Conservation (phyloP, 2,329 filamentous ascomycete species). For the Plenodomus biglobosus region DNA sequence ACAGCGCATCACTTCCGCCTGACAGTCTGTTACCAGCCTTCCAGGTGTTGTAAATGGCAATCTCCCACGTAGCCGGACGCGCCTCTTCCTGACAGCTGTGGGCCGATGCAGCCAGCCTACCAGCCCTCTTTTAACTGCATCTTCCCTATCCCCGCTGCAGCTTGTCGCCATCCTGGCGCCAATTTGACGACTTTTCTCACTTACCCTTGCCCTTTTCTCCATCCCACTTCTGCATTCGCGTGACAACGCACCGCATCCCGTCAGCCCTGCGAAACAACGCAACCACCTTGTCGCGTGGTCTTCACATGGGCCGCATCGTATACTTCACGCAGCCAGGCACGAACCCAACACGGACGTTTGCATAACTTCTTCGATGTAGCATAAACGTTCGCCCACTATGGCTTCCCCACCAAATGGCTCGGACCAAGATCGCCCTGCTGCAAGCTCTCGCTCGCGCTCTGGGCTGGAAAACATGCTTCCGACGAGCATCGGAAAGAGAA, state of each 20-base stretch:
- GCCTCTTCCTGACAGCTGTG: not conserved
- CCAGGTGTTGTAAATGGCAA: not conserved
- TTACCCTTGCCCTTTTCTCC: not conserved
- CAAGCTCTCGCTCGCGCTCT: slow-evolving; percentile 19
- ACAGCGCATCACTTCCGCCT: not conserved
- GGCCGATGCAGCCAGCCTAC: not conserved
- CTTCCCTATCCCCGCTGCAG: not conserved
- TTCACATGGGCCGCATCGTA: not conserved
- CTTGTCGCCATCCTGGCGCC: not conserved
- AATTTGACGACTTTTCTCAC: not conserved
- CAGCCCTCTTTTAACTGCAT: not conserved
- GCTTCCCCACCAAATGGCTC: slow-evolving; percentile 4
- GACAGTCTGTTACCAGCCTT: not conserved
- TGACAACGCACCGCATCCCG: not conserved
- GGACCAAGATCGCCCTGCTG: slow-evolving; percentile 21
- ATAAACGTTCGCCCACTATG: not conserved
- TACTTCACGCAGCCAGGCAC: not conserved
- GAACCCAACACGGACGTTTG: not conserved
- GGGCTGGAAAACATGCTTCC: slow-evolving; percentile 37
- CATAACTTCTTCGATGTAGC: not conserved
- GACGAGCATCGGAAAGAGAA: slow-evolving; percentile 25
- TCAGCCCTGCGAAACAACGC: not conserved
- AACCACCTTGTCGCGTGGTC: not conserved
- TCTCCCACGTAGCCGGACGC: not conserved
- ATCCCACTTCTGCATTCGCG: not conserved